Evolutionary conservation across 2,329 filamentous ascomycete genomes (phyloP).

Genomic region (Phoma sp.): DNA sequence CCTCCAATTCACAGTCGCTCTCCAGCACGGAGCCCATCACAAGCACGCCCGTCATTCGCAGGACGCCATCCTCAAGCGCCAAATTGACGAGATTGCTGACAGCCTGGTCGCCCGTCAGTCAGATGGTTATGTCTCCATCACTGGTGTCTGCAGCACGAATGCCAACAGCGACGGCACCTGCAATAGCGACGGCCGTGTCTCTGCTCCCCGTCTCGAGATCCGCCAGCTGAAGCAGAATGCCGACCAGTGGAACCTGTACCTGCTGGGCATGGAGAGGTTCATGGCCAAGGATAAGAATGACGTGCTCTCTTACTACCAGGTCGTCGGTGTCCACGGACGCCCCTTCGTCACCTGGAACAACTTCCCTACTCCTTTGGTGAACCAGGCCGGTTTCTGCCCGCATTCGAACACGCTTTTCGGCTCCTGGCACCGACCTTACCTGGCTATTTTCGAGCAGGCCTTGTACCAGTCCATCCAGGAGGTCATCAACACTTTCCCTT

Average conservation of each 20-base stretch:
- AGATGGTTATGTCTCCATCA: slow-evolving; percentile 31
- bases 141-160: slow-evolving; percentile 35
- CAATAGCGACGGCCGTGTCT: slow-evolving; percentile 29
- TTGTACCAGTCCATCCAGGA: slow-evolving; percentile 50
- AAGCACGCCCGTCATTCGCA: slow-evolving; percentile 24
- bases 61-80: slow-evolving; percentile 29
- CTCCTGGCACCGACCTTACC: slow-evolving; percentile 83
- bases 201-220: slow-evolving; percentile 66
- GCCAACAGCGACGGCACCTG: slow-evolving; percentile 33
- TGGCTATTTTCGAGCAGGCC: slow-evolving; percentile 65
- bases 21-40: slow-evolving; percentile 34
- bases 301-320: slow-evolving; percentile 76
- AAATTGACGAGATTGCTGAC: slow-evolving; percentile 32
- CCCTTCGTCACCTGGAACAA: slow-evolving; percentile 67
- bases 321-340: slow-evolving; percentile 81
- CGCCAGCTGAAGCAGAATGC: slow-evolving; percentile 65
- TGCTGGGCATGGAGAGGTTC: slow-evolving; percentile 76
- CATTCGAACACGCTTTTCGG: slow-evolving; percentile 79
- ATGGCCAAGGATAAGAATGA: slow-evolving; percentile 69
- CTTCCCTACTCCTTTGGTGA: slow-evolving; percentile 49
- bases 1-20: slow-evolving; percentile 40
- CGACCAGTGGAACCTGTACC: slow-evolving; percentile 76
- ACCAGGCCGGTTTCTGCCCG: slow-evolving; percentile 72
- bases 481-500: slow-evolving; percentile 51
- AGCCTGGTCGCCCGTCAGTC: slow-evolving; percentile 34